A percentile compares a stretch with the other conserved stretches of the same genome.
Conservation (phyloP, 2,329 filamentous ascomycete genomes). For the Ambrosiella beaveri region DNA sequence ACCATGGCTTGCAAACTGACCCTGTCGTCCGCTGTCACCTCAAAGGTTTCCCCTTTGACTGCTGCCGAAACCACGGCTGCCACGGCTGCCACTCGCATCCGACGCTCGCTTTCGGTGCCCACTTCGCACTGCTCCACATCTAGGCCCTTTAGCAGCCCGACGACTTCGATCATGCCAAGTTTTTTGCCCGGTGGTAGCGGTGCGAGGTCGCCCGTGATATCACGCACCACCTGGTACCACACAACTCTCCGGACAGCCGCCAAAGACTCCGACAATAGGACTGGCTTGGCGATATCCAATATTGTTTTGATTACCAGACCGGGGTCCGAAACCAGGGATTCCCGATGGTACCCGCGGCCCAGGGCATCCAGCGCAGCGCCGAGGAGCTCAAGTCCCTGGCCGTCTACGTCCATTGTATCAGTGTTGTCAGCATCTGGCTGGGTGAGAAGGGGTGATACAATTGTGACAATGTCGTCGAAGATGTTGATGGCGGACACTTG, state of each 20-base stretch:
- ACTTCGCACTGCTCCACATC: conserved; percentile 28
- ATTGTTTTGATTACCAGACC: too few relatives aligned
- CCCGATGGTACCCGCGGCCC: conserved; percentile 31
- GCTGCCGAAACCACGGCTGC: conserved; percentile 26
- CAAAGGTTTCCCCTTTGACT: conserved; percentile 28
- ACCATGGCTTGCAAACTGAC: conserved; percentile 18
- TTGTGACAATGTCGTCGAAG: conserved; percentile 47
- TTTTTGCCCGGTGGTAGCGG: conserved; percentile 15
- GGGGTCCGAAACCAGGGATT: conserved; percentile 14
- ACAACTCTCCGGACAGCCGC: conserved; percentile 29
- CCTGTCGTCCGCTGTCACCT: conserved; percentile 16
- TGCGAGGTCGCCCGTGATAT: conserved; percentile 19
- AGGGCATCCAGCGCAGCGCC: conserved; percentile 24
- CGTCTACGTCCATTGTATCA: conserved; percentile 20
- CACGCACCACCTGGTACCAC: conserved; percentile 34
- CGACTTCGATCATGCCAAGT: conserved; percentile 16
- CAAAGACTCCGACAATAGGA: conserved; percentile 23
- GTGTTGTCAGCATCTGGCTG: too few relatives aligned
- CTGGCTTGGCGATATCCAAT: conserved; percentile 22
- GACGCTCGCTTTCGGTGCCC: conserved; percentile 35
- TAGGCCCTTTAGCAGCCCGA: conserved; percentile 28
- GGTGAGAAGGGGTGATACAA: conserved; percentile 25
- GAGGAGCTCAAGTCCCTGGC: too few relatives aligned
- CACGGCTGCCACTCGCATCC: conserved; percentile 27
- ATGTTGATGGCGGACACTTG: conserved; percentile 46